Base-by-base conservation (phyloP, 192 early-diverging fungal genomes). In the Obelidium mucronatum region DNA sequence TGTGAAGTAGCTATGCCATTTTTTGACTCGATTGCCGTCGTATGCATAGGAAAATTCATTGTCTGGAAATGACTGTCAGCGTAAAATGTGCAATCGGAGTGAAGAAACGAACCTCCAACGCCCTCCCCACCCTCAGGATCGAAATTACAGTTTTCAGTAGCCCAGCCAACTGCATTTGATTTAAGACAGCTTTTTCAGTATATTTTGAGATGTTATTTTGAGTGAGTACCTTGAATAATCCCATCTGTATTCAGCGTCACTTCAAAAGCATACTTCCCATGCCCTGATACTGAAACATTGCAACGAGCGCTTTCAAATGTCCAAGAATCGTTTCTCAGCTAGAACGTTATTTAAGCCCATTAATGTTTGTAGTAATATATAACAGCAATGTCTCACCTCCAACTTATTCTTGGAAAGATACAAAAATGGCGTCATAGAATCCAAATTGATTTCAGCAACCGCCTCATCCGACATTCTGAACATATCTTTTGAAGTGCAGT, bases 51-150 rank as follows among this genome's bases (percentile, higher is more conserved):
- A 93, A 76, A 87, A 64, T 78, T 83, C 77, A 51, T 77, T 83
- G 74, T 92, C 84, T 79, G 39, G 17, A 24, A 13, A 52, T 28
- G 26, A 26, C 40, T 26, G 33, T 61, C 17, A 61, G 51, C n/a
- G 4, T 62, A 54, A 86, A 58, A 82, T 68, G 59, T 86, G 8
- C 65, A 37, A 17, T 17, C 8, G 40, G 28, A 15, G 28, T 17
- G 31, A 17, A 55, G 22, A 15, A 62, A 26, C 86, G 53, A 87
- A 85, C 84, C 92, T 2, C 93, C 93, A 24, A 95, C 83, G 22
- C 93, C 94, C 40, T 86, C 85, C 15, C 94, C 94, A 40, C 91
- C 91, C 60, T 95, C 92, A 3, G 93, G 93, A 35, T 91, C 89
- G 56, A 92, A 93, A 17, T 71, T 78, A 53, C 90, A 90, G 34